Conservation (phyloP, 1,284 basidiomycete genomes). For the Dichomitus squalens region DNA sequence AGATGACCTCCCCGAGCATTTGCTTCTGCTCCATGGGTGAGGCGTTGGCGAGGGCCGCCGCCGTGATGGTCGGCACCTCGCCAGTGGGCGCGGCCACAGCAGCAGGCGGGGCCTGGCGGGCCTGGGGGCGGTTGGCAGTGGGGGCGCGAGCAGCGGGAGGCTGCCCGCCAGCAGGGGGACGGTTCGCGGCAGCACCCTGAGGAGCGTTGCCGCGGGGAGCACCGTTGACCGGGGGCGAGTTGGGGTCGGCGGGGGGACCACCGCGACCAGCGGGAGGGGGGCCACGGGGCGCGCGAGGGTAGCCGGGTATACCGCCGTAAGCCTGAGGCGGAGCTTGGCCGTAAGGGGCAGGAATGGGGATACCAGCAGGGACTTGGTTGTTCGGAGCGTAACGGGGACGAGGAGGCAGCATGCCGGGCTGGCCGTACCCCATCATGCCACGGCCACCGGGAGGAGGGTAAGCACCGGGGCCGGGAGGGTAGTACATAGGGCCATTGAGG, state of each 20-base stretch:
- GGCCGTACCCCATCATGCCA: conserved; percentile 82
- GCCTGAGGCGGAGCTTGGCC: conserved; percentile 68
- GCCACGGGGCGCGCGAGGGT: conserved; percentile 54
- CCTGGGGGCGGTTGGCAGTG: conserved; percentile 30
- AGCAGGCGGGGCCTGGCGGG: conserved; percentile 39
- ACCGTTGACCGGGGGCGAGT: conserved; percentile 53
- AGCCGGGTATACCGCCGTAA: conserved; percentile 67
- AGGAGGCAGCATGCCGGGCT: conserved; percentile 86
- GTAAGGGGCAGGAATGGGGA: conserved; percentile 74
- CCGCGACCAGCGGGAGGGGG: conserved; percentile 40
- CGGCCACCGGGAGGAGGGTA: conserved; percentile 81
- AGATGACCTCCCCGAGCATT: conserved; percentile 92
- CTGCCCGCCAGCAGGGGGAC: conserved; percentile 31
- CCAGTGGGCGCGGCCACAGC: conserved; percentile 39
- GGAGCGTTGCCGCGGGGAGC: conserved; percentile 50
- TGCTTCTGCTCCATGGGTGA: conserved; percentile 94
- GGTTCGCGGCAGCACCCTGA: conserved; percentile 45
- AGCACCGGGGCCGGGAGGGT: conserved; percentile 79
- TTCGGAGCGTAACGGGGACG: conserved; percentile 83
- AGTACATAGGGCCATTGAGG: conserved; percentile 87
- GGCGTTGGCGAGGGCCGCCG: conserved; percentile 69
- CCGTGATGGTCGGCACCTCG: conserved; percentile 40
- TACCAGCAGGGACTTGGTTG: conserved; percentile 74
- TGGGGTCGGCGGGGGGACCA: conserved; percentile 60
- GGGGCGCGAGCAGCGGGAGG: conserved; percentile 39